phyloP scores from a whole-genome alignment of 2,329 filamentous ascomycete species.

The Scytalidium sp. region DNA sequence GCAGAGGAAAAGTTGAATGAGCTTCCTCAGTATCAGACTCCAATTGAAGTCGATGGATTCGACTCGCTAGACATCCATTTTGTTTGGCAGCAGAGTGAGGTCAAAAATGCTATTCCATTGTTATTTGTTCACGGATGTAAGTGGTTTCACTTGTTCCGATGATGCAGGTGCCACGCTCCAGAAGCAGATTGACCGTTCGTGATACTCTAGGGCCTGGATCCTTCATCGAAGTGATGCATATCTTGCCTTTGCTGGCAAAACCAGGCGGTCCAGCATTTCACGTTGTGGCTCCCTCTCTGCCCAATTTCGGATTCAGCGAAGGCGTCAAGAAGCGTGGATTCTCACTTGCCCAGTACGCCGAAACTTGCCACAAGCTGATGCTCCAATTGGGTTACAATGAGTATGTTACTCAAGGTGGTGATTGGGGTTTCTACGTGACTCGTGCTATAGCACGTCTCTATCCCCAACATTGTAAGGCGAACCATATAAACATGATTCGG shows the following conservation, averaged over 20 bases:
- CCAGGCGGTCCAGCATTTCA: slow-evolving; percentile 45
- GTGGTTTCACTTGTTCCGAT: slow-evolving; percentile 6
- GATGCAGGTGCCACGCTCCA: too few species aligned
- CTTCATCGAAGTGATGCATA: slow-evolving; percentile 63
- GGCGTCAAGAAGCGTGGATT: slow-evolving; percentile 50
- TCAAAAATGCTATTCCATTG: slow-evolving; percentile 52
- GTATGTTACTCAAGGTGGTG: slow-evolving; percentile 64
- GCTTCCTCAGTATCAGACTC: slow-evolving; percentile 55
- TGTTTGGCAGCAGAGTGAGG: slow-evolving; percentile 51
- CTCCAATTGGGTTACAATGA: slow-evolving; percentile 59
- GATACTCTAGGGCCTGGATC: slow-evolving; percentile 58
- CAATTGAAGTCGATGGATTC: slow-evolving; percentile 54
- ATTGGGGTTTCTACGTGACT: slow-evolving; percentile 68
- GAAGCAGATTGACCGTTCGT: slow-evolving; percentile 10
- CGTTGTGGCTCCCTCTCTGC: slow-evolving; percentile 55
- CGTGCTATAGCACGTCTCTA: slow-evolving; percentile 59
- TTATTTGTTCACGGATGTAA: slow-evolving; percentile 59
- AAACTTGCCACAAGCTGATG: slow-evolving; percentile 68
- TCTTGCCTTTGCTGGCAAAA: slow-evolving; percentile 48
- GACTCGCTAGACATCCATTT: slow-evolving; percentile 61
- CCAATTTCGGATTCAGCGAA: slow-evolving; percentile 48
- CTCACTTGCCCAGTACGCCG: slow-evolving; percentile 56
- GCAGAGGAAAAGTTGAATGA: slow-evolving; percentile 57
- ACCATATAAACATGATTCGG: slow-evolving; percentile 58
- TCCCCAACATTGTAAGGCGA: slow-evolving; percentile 52